Conservation (phyloP, 306 rosid genomes). For the Cicer chorassanicum region DNA sequence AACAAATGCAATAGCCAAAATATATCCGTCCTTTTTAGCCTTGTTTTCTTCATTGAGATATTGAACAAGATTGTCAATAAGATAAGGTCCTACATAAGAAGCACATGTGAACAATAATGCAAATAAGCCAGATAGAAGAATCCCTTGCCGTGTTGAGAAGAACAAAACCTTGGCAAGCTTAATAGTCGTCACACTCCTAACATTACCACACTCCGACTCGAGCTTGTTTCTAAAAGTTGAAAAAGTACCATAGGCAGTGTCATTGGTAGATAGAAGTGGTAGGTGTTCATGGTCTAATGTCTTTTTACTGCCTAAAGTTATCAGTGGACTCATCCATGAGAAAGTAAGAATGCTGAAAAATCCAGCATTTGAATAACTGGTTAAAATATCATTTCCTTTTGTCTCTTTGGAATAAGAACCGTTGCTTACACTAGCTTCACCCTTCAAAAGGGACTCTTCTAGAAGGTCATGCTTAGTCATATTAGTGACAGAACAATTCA, state of each 20-base stretch:
- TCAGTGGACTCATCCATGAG: conserved; percentile 76
- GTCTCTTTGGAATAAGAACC: conserved; percentile 44
- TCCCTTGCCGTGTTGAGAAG: conserved; percentile 63
- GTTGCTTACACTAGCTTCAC: conserved; percentile 41
- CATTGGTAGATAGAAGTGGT: conserved; percentile 63
- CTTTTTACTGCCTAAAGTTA: conserved; percentile 66
- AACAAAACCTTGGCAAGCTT: conserved; percentile 60
- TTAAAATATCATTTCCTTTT: conserved; percentile 49
- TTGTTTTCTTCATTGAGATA: conserved; percentile 64
- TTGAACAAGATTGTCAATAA: conserved; percentile 73
- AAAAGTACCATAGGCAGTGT: conserved; percentile 60
- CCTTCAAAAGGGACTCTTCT: conserved; percentile 73
- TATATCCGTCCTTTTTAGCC: conserved; percentile 62
- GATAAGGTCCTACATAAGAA: conserved; percentile 83
- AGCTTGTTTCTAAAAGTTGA: conserved; percentile 57
- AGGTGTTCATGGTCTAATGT: conserved; percentile 77
- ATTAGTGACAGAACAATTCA: conserved; percentile 48
- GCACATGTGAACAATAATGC: conserved; percentile 55
- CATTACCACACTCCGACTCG: conserved; percentile 54
- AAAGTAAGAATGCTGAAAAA: conserved; percentile 70
- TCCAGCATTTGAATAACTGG: conserved; percentile 67
- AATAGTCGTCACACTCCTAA: conserved; percentile 55
- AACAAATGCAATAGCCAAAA: conserved; percentile 62
- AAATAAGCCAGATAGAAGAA: conserved; percentile 54
- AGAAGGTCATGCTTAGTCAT: conserved; percentile 51